These are phyloP conservation scores for Clathrus columnatus DNA, from an alignment of 768 basidiomycete species.

Conservation along the genomic window DNA sequence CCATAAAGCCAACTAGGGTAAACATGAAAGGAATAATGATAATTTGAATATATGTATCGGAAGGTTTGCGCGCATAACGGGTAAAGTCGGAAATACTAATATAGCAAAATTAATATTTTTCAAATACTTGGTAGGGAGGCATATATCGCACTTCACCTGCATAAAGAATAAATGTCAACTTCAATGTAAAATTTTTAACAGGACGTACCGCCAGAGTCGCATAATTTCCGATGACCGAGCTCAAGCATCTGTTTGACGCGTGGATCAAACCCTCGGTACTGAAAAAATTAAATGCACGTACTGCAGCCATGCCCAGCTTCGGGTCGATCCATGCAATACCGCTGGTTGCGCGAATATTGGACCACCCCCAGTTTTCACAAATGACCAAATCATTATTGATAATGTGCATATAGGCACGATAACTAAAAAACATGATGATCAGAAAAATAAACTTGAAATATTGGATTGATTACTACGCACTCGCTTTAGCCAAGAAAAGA, in stretches of 20 bases:
- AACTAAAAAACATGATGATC: constrained; percentile 27
- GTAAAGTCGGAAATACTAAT: constrained; percentile 72
- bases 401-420: constrained; percentile 59
- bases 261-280: no score
- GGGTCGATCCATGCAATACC: constrained; percentile 39
- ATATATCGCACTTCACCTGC: constrained; percentile 1
- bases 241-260: constrained; percentile 40
- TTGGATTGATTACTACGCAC: not conserved
- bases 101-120: no score
- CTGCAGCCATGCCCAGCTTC: constrained; percentile 72
- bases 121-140: no score
- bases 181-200: not conserved
- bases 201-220: constrained; percentile 50
- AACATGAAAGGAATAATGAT: constrained; percentile 71
- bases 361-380: constrained; percentile 51
- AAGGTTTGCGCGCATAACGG: constrained; percentile 10
- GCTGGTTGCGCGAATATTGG: constrained; percentile 51
- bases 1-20: constrained; percentile 68
- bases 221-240: constrained; percentile 69
- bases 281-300: not conserved
- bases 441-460: constrained; percentile 12
- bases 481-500: constrained; percentile 62
- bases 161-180: not conserved
- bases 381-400: constrained; percentile 72
- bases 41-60: constrained; percentile 22